phyloP scores from a whole-genome alignment of 106 monocot genomes.

The Apostasia shenzhenica region DNA sequence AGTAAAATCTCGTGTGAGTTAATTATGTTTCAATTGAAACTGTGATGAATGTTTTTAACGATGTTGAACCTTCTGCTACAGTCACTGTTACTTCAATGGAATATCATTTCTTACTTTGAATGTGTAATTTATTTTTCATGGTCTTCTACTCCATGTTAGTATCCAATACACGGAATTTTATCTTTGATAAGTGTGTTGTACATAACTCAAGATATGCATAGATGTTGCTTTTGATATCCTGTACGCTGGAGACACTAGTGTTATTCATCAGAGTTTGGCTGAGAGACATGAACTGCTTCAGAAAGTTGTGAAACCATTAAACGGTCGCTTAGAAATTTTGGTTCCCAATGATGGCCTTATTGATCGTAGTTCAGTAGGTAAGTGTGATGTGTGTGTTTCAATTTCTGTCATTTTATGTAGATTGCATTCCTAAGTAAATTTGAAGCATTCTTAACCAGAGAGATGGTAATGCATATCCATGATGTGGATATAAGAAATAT shows the following conservation, averaged over 20 bases:
- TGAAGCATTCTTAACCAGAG: no score
- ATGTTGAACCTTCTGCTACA: no score
- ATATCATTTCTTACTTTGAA: no score
- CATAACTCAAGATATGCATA: conserved; percentile 37
- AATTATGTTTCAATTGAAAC: no score
- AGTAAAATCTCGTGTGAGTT: no score
- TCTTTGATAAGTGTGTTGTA: conserved; percentile 5
- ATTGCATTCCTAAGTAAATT: neutral
- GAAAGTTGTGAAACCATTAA: conserved; percentile 68
- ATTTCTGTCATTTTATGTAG: neutral
- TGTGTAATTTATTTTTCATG: no score
- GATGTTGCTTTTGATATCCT: conserved; percentile 97
- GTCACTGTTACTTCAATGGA: no score
- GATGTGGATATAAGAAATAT: neutral
- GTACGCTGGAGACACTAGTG: conserved; percentile 93
- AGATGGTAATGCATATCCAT: no score
- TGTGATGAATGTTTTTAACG: no score
- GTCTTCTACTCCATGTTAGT: no score
- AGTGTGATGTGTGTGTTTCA: neutral
- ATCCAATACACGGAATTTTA: neutral
- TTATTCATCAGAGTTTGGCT: conserved; percentile 88
- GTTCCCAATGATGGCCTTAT: conserved; percentile 69
- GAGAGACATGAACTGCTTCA: conserved; percentile 77
- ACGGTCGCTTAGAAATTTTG: conserved; percentile 83
- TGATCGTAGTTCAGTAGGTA: conserved; percentile 43